These are phyloP conservation scores for Yarrowia alimentaria DNA, from an alignment of 805 yeast species.

Conservation along the genomic window DNA sequence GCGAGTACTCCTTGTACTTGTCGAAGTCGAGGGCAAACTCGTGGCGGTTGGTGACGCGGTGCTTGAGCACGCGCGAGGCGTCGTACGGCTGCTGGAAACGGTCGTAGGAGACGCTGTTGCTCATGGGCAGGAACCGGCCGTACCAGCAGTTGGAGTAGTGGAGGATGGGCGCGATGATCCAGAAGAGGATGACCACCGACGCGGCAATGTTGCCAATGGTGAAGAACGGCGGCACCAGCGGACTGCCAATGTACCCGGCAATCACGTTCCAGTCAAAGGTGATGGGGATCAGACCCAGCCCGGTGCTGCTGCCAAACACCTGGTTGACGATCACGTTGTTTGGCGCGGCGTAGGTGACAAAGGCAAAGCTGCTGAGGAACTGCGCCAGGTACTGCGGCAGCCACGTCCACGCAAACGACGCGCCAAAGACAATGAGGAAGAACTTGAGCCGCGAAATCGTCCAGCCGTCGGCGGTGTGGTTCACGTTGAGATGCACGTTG, in stretches of 20 bases:
- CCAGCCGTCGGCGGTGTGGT: conserved; percentile 62
- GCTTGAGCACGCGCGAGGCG: conserved; percentile 51
- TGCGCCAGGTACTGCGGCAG: conserved; percentile 60
- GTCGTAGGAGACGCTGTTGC: conserved; percentile 50
- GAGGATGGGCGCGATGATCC: conserved; percentile 55
- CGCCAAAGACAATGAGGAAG: conserved; percentile 45
- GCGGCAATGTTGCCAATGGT: conserved; percentile 47
- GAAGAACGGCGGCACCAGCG: conserved; percentile 60
- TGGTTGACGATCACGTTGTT: conserved; percentile 59
- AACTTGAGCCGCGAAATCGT: conserved; percentile 52
- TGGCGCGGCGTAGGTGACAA: conserved; percentile 66
- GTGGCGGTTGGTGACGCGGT: too few species aligned
- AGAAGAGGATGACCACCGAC: conserved; percentile 51
- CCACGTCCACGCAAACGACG: conserved; percentile 55
- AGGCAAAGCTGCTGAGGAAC: conserved; percentile 56
- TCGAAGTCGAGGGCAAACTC: conserved; percentile 46
- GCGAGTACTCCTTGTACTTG: conserved; percentile 59
- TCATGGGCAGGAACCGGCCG: conserved; percentile 59
- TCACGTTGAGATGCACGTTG: conserved; percentile 50
- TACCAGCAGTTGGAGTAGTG: conserved; percentile 58
- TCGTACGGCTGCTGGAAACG: conserved; percentile 51
- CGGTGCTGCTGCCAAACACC: conserved; percentile 60
- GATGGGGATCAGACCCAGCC: conserved; percentile 63
- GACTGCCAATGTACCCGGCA: conserved; percentile 56
- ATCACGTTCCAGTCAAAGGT: conserved; percentile 70